Evolutionary conservation across 1,284 basidiomycete species (phyloP), one percentile per base, ranked within the genome.

Genomic region (Sporisorium scitamineum): DNA sequence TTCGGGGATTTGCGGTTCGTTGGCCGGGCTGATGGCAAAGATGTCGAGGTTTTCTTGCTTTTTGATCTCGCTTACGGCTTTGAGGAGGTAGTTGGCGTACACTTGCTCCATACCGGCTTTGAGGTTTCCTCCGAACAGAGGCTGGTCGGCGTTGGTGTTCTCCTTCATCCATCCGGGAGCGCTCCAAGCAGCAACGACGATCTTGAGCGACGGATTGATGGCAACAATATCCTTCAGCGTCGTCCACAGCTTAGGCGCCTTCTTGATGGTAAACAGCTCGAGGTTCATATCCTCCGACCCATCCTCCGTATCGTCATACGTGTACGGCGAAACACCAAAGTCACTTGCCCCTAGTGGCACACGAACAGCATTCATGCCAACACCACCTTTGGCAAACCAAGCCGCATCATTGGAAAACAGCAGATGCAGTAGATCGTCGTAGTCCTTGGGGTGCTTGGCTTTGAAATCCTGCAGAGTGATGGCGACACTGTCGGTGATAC

Each of bases 111-210:
- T 76, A 13, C 73, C 62, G 5, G 48, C 9, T 34, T 78, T 66
- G 20, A 80, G 53, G 14, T 55, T 26, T 8, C 79, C 79, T 3
- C 78, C 76, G 42, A 71, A 74, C 24, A 79, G 48, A 41, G 63
- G 57, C 50, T 72, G 63, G 11, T 59, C 57, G 2, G 53, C 34
- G 42, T 70, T 56, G n/a, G 61, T 34, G 54, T 52, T 53, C 29
- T 63, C 60, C 70, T 81, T 81, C 78, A 80, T 79, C 79, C 79
- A 81, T 6, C 71, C 78, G 1, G 79, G 79, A n/a, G 72, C 65
- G 13, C 51, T 57, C 79, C 79, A 81, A 2, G 79, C 54, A 8
- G 78, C 68, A 7, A 56, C 51, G 27, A 69, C 51, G 52, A 73
- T 58, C 54, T 80, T 70, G 48, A 80, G 48, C 6, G n/a, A 16